Base-by-base conservation (phyloP, 75 land plant genomes). In the Selaginella tamariscina region DNA sequence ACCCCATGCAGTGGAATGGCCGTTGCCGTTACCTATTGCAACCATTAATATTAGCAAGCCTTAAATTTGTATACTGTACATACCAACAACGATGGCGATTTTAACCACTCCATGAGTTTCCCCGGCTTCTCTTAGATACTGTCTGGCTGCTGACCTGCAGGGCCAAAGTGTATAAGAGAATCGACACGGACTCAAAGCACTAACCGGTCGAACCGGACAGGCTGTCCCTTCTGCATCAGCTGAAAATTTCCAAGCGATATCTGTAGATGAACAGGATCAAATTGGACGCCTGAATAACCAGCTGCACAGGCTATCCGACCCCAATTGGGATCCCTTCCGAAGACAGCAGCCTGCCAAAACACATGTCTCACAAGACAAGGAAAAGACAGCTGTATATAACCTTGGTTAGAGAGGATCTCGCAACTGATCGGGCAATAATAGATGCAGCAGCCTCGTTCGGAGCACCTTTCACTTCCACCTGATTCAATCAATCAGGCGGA, bases 291-390 rank as follows among this genome's bases (percentile, higher is more conserved):
- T 23, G 98, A 77, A 82, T 94, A 89, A 31, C 98, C 98, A 69
- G 82, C 98, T 68, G 98, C 98, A 79, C 86, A 83, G 24, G 98
- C 98, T 66, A 94, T 87, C 31, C 98, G 90, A 1, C 96, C 98
- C 98, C 98, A 94, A 65, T 94, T 94, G 67, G 98, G 98, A 72
- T 94, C 98, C 80, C 98, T 75, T 9, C 98, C 98, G 73, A 83
- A 89, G 1, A 94, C 78, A 29, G 98, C 98, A 70, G 98, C 96
- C 98, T 94, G 73, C 18, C 23, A 15, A 29, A 74, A 76, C 55
- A n/a, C 27, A 59, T 29, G 1, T 15, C 26, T 29, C 27, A 27
- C 2, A 56, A 26, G 1, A 8, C 67, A 15, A 2, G 1, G 13
- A 60, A 62, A 24, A 57, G 29, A 20, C 24, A 22, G 13, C 2